A percentile compares a stretch with the other conserved stretches of the same genome.
Conservation (phyloP, 2,329 filamentous ascomycete genomes). For the Cercospora zeina region DNA sequence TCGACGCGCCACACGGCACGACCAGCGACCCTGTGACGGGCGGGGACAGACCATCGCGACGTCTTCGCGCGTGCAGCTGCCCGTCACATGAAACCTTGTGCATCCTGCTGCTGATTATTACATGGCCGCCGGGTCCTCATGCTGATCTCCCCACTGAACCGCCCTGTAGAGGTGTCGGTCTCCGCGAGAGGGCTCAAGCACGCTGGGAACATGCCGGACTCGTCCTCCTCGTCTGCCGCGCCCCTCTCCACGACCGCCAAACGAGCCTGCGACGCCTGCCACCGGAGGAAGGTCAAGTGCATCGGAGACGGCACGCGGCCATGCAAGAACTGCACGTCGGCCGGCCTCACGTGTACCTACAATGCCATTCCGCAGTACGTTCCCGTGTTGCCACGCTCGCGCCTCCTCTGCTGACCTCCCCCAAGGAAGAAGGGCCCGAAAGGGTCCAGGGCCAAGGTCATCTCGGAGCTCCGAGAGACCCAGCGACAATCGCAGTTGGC, state of each 20-base stretch:
- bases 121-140: conserved; percentile 22
- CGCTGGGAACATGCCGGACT: conserved; percentile 27
- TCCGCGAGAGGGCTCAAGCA: conserved; percentile 23
- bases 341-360: conserved; percentile 62
- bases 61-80: conserved; percentile 11
- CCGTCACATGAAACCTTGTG: conserved; percentile 14
- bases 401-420: not conserved
- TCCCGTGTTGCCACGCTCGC: no score
- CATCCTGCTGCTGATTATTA: conserved; percentile 9
- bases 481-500: conserved; percentile 50
- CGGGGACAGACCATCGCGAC: conserved; percentile 21
- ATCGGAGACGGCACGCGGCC: conserved; percentile 54
- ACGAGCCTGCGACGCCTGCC: conserved; percentile 44
- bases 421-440: conserved; percentile 60
- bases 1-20: conserved; percentile 20
- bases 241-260: conserved; percentile 34
- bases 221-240: conserved; percentile 21
- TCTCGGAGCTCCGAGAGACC: conserved; percentile 61
- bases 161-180: conserved; percentile 29
- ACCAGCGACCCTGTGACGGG: conserved; percentile 10
- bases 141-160: conserved; percentile 29
- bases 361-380: conserved; percentile 59
- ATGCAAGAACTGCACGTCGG: conserved; percentile 62
- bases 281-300: conserved; percentile 54
- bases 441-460: conserved; percentile 62